Percentiles rank a stretch among this genome's conserved stretches.
Conservation (phyloP, 495 filamentous ascomycete species). For the Aspergillus biplanus region DNA sequence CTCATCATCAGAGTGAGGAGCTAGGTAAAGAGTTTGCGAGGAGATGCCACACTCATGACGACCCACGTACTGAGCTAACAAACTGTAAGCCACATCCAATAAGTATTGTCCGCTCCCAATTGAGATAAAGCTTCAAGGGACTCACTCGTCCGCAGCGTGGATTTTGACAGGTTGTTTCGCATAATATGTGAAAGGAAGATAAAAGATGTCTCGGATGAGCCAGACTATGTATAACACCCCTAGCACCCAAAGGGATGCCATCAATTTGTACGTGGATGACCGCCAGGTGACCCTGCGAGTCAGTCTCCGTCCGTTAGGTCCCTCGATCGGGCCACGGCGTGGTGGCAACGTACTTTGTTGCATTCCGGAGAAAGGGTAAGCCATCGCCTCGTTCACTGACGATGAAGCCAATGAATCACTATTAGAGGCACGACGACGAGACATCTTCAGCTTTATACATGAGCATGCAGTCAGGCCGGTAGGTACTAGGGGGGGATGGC, state of each 20-base stretch:
- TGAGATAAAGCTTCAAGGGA: constrained; percentile 18
- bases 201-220: constrained; percentile 52
- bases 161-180: constrained; percentile 20
- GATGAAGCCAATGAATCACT: constrained; percentile 38
- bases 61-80: constrained; percentile 47
- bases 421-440: constrained; percentile 48
- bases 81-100: constrained; percentile 34
- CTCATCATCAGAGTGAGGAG: constrained; percentile 29
- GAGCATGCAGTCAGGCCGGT: constrained; percentile 13
- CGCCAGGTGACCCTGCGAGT: constrained; percentile 56
- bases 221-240: constrained; percentile 52
- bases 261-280: constrained; percentile 53
- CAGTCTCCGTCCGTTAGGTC: constrained; percentile 48
- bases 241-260: constrained; percentile 52
- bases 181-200: constrained; percentile 39
- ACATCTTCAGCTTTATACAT: constrained; percentile 39
- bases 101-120: constrained; percentile 22
- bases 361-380: constrained; percentile 38
- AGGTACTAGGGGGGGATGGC: constrained; percentile 16
- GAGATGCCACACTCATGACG: constrained; percentile 49
- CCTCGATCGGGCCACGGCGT: constrained; percentile 50
- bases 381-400: constrained; percentile 41
- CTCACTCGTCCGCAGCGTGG: constrained; percentile 26
- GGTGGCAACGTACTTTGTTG: constrained; percentile 30
- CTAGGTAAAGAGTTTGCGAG: constrained; percentile 45